Conservation (phyloP, 257 asterid genomes). For the Capsicum rhomboideum region DNA sequence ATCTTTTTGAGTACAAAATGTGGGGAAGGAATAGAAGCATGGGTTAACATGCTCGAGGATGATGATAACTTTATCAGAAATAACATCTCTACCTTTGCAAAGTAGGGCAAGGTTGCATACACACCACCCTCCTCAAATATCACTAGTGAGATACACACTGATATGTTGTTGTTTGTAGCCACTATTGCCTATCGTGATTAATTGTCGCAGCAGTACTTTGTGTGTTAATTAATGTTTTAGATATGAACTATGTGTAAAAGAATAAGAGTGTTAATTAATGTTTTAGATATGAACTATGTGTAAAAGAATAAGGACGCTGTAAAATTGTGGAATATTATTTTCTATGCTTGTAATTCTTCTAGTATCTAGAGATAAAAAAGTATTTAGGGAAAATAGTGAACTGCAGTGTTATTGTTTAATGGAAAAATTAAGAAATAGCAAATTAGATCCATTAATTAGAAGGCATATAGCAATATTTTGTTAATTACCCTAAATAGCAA, state of each 20-base stretch:
- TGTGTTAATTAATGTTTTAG: not conserved
- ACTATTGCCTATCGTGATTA: not conserved
- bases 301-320: not conserved
- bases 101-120: too few species aligned
- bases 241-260: not conserved
- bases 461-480: too few species aligned
- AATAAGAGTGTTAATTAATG: not conserved
- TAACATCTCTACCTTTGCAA: too few species aligned
- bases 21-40: conserved; percentile 48
- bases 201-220: not conserved
- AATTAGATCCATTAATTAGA: too few species aligned
- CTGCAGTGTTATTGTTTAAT: too few species aligned
- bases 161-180: too few species aligned
- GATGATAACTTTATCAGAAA: not conserved
- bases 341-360: not conserved
- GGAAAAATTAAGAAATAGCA: too few species aligned
- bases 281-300: not conserved
- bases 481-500: too few species aligned
- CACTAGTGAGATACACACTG: too few species aligned
- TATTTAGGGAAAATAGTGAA: not conserved
- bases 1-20: conserved; percentile 23
- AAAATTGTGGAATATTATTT: not conserved
- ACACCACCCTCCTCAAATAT: too few species aligned
- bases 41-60: conserved; percentile 28
- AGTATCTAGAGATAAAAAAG: not conserved